Conservation (phyloP, 129 eudicot genomes). For the Lonicera japonica region DNA sequence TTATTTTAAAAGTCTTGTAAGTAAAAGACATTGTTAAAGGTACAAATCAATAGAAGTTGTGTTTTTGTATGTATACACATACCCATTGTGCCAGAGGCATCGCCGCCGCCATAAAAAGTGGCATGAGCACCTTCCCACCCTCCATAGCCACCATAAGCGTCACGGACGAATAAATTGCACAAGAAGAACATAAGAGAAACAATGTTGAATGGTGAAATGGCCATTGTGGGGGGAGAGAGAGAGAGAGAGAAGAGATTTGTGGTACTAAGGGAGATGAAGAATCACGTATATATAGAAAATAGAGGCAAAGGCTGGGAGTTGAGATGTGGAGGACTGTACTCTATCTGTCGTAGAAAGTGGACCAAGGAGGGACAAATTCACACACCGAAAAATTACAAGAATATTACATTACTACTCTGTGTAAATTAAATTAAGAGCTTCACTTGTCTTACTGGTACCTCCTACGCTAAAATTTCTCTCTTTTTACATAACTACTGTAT, state of each 20-base stretch:
- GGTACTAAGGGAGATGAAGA: slow-evolving; percentile 18
- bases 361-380: too few species aligned
- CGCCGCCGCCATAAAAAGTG: slow-evolving; percentile 87
- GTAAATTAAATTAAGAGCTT: too few species aligned
- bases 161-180: slow-evolving; percentile 14
- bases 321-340: background rate
- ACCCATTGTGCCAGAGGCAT: slow-evolving; percentile 96
- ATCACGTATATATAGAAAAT: slow-evolving; percentile 42
- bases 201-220: slow-evolving; percentile 25
- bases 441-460: too few species aligned
- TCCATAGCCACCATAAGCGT: slow-evolving; percentile 31
- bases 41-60: background rate
- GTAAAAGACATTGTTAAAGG: background rate
- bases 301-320: slow-evolving; percentile 16
- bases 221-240: slow-evolving; percentile 28
- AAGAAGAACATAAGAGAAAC: slow-evolving; percentile 31
- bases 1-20: background rate
- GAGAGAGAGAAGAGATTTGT: slow-evolving; percentile 13
- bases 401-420: too few species aligned
- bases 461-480: too few species aligned
- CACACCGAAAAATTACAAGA: too few species aligned
- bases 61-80: background rate
- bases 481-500: too few species aligned
- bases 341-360: slow-evolving; percentile 6
- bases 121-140: slow-evolving; percentile 78